Percentiles rank a stretch among this genome's conserved stretches.
These are phyloP conservation scores for Epichloe aotearoae DNA, from an alignment of 2,329 filamentous ascomycete species.

Conservation along the genomic window DNA sequence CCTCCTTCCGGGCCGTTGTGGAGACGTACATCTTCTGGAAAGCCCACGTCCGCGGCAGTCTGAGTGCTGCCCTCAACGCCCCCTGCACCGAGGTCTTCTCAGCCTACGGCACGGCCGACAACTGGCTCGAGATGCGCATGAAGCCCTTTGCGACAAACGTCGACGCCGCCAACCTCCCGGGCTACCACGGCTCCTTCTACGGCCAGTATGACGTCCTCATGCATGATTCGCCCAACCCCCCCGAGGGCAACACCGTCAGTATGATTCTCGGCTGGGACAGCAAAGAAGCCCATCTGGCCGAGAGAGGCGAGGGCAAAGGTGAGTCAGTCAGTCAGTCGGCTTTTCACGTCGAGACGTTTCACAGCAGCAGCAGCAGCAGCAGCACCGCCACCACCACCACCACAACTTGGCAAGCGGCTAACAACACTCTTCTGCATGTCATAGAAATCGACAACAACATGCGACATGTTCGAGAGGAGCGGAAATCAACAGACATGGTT, in stretches of 20 bases:
- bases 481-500: slow-evolving; percentile 21
- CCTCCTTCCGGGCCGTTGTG: slow-evolving; percentile 21
- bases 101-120: slow-evolving; percentile 19
- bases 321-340: slow-evolving; percentile 5
- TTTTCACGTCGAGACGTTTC: too few species aligned
- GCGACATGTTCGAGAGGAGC: slow-evolving; percentile 17
- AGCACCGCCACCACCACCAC: neutral
- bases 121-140: slow-evolving; percentile 19
- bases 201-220: slow-evolving; percentile 21
- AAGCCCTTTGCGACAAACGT: slow-evolving; percentile 14
- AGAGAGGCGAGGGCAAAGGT: slow-evolving; percentile 19
- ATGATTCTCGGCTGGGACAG: slow-evolving; percentile 27
- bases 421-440: neutral
- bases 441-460: slow-evolving; percentile 24
- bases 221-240: slow-evolving; percentile 15
- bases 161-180: slow-evolving; percentile 13
- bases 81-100: slow-evolving; percentile 27
- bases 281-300: slow-evolving; percentile 23
- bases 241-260: slow-evolving; percentile 18
- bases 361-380: neutral
- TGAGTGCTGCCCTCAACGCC: slow-evolving; percentile 18
- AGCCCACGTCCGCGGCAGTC: slow-evolving; percentile 10
- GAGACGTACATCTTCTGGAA: slow-evolving; percentile 12
- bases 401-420: neutral
- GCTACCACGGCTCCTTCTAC: slow-evolving; percentile 19